A percentile compares a stretch with the other conserved stretches of the same genome.
Conservation (phyloP, 106 monocot species). For the Narthecium ossifragum region DNA sequence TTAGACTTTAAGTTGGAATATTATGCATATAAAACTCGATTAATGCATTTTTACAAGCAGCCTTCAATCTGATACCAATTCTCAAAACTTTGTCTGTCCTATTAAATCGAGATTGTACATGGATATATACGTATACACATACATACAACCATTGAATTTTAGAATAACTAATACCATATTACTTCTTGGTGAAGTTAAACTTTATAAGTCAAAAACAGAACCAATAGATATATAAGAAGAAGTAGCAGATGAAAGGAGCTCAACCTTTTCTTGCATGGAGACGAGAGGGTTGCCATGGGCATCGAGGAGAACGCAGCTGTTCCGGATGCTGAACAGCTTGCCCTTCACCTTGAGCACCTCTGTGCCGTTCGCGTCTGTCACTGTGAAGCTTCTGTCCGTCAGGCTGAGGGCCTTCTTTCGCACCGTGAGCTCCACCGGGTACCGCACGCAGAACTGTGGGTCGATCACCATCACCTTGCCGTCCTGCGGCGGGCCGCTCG, state of each 20-base stretch:
- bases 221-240: background rate
- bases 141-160: background rate
- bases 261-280: conserved; percentile 23
- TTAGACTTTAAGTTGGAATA: too few species aligned
- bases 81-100: too few species aligned
- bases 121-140: background rate
- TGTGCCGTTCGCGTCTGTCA: conserved; percentile 14
- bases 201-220: background rate
- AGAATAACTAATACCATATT: background rate
- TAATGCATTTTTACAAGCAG: too few species aligned
- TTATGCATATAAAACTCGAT: too few species aligned
- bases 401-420: conserved; percentile 15
- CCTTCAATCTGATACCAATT: too few species aligned
- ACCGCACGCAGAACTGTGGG: conserved; percentile 16
- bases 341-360: conserved; percentile 16
- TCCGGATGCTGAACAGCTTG: conserved; percentile 9
- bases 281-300: conserved; percentile 12
- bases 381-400: conserved; percentile 7
- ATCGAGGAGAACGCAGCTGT: conserved; percentile 10
- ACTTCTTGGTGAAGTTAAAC: background rate
- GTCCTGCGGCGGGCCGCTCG: background rate
- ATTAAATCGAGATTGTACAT: background rate
- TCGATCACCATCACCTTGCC: conserved; percentile 15
- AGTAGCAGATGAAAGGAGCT: too few species aligned
- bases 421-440: conserved; percentile 12